These are phyloP conservation scores for Artemisia annua DNA, from an alignment of 129 eudicot species.

Conservation along the genomic window DNA sequence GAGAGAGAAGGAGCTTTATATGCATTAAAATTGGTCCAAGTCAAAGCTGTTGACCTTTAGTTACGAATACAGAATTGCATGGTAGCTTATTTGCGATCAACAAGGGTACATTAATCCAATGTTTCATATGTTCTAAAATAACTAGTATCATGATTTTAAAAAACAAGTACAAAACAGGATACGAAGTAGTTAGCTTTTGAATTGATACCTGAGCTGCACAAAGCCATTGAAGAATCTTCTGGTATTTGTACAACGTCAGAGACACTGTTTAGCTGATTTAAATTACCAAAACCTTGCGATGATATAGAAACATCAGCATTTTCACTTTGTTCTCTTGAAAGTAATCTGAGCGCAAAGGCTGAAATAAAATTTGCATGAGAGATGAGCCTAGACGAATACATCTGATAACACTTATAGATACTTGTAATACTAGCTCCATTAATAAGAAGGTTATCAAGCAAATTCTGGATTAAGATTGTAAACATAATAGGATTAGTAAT, in stretches of 20 bases:
- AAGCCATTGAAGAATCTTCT: constrained; percentile 33
- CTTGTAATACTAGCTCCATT: not conserved
- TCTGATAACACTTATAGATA: constrained; percentile 4
- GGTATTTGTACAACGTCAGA: constrained; percentile 30
- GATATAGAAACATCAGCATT: constrained; percentile 46
- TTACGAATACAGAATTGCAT: too few species aligned
- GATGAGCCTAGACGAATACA: constrained; percentile 13
- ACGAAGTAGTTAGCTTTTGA: constrained; percentile 8
- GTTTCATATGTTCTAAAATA: not conserved
- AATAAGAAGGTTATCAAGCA: not conserved
- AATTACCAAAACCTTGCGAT: constrained; percentile 37
- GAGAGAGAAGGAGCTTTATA: too few species aligned
- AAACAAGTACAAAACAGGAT: not conserved
- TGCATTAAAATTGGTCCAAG: too few species aligned
- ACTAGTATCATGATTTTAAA: not conserved
- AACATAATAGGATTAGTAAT: too few species aligned
- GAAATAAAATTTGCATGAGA: constrained; percentile 26
- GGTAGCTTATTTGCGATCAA: too few species aligned
- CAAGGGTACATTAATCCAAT: constrained; percentile 11
- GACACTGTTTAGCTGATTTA: constrained; percentile 38
- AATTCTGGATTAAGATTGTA: not conserved
- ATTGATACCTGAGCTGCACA: constrained; percentile 40
- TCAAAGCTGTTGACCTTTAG: too few species aligned
- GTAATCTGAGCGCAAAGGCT: constrained; percentile 64
- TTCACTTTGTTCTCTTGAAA: constrained; percentile 46